Evolutionary conservation across 345 rosid species (phyloP), one percentile per base, ranked within the genome.

Genomic region (Punica granatum): DNA sequence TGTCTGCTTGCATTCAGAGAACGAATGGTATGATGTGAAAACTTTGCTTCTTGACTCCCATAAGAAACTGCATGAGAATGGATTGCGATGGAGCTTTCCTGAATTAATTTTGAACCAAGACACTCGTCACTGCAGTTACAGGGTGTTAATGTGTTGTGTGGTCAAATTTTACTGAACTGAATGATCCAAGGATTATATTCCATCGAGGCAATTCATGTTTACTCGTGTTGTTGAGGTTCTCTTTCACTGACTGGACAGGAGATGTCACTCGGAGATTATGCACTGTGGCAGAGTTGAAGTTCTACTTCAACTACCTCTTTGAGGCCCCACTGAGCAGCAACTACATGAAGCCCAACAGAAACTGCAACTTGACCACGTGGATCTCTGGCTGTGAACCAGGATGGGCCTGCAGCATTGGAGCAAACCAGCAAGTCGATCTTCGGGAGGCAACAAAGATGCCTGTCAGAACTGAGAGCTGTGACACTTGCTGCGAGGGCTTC

Each of bases 361-460:
- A 93, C 68, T 93, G 99, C 73, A 91, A 93, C 76, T 74, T 91
- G 70, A 89, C 90, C 42, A 77, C 89, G 23, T 91, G 96, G 99
- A 72, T 82, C 70, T 70, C 92, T 65, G 97, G 97, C 63, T 94
- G 99, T 82, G 99, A 94, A 68, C 95, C 99, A 4, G 97, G 99
- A 60, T 94, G 99, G 99, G 88, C 87, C 60, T 94, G 99, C 78
- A 84, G 90, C 74, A 60, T 69, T 33, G 87, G 77, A 60, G 64
- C 26, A 37, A 64, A 69, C 63, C 80, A 82, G 72, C 71, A 65
- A 35, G 80, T 86, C 26, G 89, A 89, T 69, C 77, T 86, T 28
- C 39, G 75, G 69, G 79, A 91, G 72, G 88, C 89, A 28, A 72
- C 0, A 42, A 70, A 66, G 1, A 77, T 88, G 72, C 99, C 99